Base-by-base conservation (phyloP, 257 asterid genomes). In the Hygrophila difformis region DNA sequence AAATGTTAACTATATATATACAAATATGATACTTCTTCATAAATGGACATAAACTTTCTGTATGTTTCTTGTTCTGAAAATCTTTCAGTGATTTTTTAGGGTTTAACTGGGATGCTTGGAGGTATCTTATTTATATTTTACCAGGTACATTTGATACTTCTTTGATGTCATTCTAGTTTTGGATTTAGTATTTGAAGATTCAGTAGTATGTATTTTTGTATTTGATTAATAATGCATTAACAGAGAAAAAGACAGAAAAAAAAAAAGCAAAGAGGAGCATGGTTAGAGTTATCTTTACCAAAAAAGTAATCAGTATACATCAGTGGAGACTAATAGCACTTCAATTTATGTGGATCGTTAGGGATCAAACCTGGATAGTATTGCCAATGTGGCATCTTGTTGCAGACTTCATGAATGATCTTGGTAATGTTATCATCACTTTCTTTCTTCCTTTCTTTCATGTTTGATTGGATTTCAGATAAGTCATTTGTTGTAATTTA, bases 341-440 rank as follows among this genome's bases (percentile, higher is more conserved):
- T 15, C 11, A 39, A 41, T 12, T 22, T 18, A 20, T 18, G 33
- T 26, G 39, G 45, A 55, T 45, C 53, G 17, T 42, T 67, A 89
- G 98, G 98, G 98, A 44, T 63, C 94, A 44, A 81, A 85, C 66
- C 75, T 89, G 68, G 98, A 89, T 68, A 82, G 93, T 66, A 74
- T 75, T 73, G 98, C 98, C 51, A 89, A 89, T 79, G 94, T 89
- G 98, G 96, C 98, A 96, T 48, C 83, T 89, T 57, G 94, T 85
- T 66, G 96, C 98, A 31, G 98, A 89, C 70, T 87, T 89, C 67
- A 89, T 89, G 98, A 89, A 89, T 66, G 98, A 89, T 67, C 81
- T 89, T 24, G 98, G 97, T 84, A 68, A 48, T 4, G 18, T 39
- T 37, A 16, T 49, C 23, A 6, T 56, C 47, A 28, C 39, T 16